Evolutionary conservation across 805 yeast genomes (phyloP), one percentile per base, ranked within the genome.

Genomic region (Jamesozyma piceae): DNA sequence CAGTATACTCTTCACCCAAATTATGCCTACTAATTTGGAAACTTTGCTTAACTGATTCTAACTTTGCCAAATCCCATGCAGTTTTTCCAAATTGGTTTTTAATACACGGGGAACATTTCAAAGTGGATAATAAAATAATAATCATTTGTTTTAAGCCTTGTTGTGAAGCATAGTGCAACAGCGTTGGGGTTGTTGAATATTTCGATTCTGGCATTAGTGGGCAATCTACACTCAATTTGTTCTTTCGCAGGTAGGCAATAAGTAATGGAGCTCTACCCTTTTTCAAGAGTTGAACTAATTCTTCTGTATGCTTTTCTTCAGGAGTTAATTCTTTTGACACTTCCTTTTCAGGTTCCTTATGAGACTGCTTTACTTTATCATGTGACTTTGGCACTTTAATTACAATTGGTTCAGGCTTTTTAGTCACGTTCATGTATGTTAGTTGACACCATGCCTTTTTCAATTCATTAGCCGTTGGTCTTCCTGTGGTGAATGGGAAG

Each of bases 401-500:
- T 10, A 54, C 44, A 5, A 70, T 65, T 3, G 68, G 62, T 49
- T 70, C 65, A 1, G 95, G 90, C n/a, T 71, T 62, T 9, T 75
- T 74, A 5, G 73, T 61, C 1, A 76, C 57, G 32, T 68, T 65
- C 49, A 85, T 63, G 50, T 80, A 77, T 0, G 88, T 69, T 44
- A 92, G 66, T 49, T 81, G 80, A 22, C 75, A 69, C 97, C 97
- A 92, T 0, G 94, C 87, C 38, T 78, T 73, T 54, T 80, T 84
- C 51, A 92, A 65, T 58, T 89, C 97, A 2, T 75, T 65, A 0
- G 82, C 71, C 0, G 95, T 89, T 1, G 97, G 95, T 49, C 96
- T 72, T 43, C 76, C 77, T 0, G 98, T 90, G 0, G 95, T 81
- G 64, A 92, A 88, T 1, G 98, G 98, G 57, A 90, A 77, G 2